A percentile compares a stretch with the other conserved stretches of the same genome.
These are phyloP conservation scores for Aristolochia fimbriata DNA, from an alignment of 164 flowering plant species.

Conservation along the genomic window DNA sequence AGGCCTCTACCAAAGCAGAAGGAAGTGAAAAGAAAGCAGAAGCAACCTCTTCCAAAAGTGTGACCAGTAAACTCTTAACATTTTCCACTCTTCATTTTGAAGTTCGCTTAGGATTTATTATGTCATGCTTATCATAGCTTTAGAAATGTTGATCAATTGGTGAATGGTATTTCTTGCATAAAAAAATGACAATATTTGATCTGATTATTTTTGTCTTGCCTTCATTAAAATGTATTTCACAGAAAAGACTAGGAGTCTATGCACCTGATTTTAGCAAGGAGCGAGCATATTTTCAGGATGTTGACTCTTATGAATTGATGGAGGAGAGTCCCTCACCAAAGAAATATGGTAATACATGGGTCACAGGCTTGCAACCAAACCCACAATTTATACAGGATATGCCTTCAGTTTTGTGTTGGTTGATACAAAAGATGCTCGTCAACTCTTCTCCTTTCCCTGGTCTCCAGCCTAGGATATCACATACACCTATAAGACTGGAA, in stretches of 20 bases:
- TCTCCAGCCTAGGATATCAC: constrained; percentile 49
- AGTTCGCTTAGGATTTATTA: not conserved
- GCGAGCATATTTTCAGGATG: constrained; percentile 71
- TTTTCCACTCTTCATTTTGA: constrained; percentile 2
- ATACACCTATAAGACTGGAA: constrained; percentile 27
- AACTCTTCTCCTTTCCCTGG: constrained; percentile 34
- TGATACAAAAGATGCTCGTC: constrained; percentile 40
- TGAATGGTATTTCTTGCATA: not conserved
- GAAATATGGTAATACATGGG: constrained; percentile 47
- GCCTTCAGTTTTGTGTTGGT: constrained; percentile 59
- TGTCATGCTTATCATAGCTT: not conserved
- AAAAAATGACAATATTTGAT: not conserved
- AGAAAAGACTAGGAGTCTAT: constrained; percentile 39
- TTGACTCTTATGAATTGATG: constrained; percentile 71
- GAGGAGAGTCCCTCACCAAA: constrained; percentile 98
- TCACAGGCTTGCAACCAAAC: constrained; percentile 30
- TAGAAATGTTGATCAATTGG: not conserved
- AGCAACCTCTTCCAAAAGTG: constrained; percentile 56
- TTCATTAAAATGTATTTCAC: constrained; percentile 3
- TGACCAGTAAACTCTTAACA: constrained; percentile 4
- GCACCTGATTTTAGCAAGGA: constrained; percentile 59
- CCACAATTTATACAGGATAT: constrained; percentile 37
- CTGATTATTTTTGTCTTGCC: not conserved
- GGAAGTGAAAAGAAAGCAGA: constrained; percentile 40
- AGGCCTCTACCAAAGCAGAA: constrained; percentile 26